A percentile compares a stretch with the other conserved stretches of the same genome.
Evolutionary conservation across 1,284 basidiomycete species (phyloP).

Genomic region (Heterobasidion irregulare): DNA sequence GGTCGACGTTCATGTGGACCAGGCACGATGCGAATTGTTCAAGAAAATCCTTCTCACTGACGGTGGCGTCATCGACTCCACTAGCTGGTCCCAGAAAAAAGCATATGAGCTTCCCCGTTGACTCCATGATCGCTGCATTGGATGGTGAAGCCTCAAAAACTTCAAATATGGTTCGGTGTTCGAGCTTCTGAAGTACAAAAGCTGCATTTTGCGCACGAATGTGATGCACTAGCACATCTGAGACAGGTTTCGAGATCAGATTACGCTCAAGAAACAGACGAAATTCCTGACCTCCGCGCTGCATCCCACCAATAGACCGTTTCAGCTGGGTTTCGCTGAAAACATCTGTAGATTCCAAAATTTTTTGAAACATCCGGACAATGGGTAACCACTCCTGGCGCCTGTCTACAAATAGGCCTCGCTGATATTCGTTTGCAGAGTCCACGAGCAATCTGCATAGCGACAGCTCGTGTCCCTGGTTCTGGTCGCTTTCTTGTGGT

Average conservation of each 20-base stretch:
- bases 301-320: background rate
- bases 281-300: background rate
- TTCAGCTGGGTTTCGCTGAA: background rate
- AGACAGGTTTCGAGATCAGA: background rate
- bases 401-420: background rate
- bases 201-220: conserved; percentile 36
- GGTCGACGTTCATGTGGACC: conserved; percentile 21
- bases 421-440: background rate
- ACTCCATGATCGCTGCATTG: conserved; percentile 23
- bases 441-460: background rate
- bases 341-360: background rate
- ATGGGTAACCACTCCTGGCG: background rate
- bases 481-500: conserved; percentile 18
- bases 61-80: conserved; percentile 22
- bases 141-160: conserved; percentile 32
- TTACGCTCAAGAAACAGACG: background rate
- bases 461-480: conserved; percentile 4
- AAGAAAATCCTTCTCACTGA: conserved; percentile 19
- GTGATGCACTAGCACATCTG: conserved; percentile 22
- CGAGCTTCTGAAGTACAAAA: conserved; percentile 25
- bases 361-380: background rate
- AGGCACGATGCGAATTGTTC: conserved; percentile 23
- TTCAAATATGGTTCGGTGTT: conserved; percentile 23
- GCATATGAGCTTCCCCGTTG: conserved; percentile 28
- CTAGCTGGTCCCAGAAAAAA: conserved; percentile 25